Conservation (phyloP, 768 basidiomycete species). For the Leccinum rimulosum region DNA sequence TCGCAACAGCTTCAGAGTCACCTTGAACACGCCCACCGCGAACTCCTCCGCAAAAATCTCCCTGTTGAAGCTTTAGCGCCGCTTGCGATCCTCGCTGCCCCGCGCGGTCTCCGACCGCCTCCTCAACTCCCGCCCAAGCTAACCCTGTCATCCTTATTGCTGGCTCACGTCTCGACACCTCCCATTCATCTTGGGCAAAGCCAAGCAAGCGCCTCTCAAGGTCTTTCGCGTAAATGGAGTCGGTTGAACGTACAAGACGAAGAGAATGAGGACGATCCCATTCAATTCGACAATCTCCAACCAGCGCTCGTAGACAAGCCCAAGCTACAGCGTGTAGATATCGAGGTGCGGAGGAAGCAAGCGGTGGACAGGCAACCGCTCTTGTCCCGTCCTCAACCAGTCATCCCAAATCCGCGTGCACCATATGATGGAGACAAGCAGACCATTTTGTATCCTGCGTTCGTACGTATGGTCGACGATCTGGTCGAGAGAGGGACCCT, state of each 20-base stretch:
- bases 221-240: constrained; percentile 32
- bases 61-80: constrained; percentile 16
- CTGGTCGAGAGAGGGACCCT: constrained; percentile 20
- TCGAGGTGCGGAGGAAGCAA: constrained; percentile 15
- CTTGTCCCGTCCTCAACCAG: constrained; percentile 26
- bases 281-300: constrained; percentile 25
- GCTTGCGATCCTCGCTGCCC: constrained; percentile 18
- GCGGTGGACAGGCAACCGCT: neutral
- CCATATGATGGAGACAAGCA: constrained; percentile 12
- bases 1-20: constrained; percentile 24
- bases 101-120: constrained; percentile 16
- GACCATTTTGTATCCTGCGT: constrained; percentile 21
- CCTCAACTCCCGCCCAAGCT: constrained; percentile 14
- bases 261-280: constrained; percentile 12
- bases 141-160: neutral
- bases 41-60: constrained; percentile 17
- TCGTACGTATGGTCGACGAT: constrained; percentile 24
- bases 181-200: constrained; percentile 6
- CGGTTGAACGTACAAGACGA: constrained; percentile 25
- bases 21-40: constrained; percentile 21
- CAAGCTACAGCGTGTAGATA: neutral
- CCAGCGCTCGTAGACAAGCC: neutral
- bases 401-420: constrained; percentile 16
- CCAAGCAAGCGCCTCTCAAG: constrained; percentile 13
- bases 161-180: constrained; percentile 12